Conservation (phyloP, 805 yeast genomes). For the Sugiyamaella smithiae region DNA sequence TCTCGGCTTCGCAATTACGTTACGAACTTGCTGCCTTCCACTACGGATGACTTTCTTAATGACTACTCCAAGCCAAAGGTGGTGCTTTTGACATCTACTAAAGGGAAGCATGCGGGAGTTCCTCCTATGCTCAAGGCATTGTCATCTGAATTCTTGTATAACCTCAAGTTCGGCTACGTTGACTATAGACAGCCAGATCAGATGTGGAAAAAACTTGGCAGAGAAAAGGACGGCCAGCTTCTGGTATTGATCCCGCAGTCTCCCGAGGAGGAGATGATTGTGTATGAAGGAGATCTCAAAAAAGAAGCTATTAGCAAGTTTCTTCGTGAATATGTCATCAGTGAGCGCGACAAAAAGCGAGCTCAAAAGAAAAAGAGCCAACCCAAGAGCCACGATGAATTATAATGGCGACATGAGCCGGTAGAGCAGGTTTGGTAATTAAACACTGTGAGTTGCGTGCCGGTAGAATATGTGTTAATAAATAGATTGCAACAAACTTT, state of each 20-base stretch:
- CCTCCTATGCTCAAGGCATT: conserved; percentile 33
- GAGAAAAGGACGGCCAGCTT: conserved; percentile 24
- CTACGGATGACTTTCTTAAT: conserved; percentile 27
- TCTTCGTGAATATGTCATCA: conserved; percentile 13
- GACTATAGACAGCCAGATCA: conserved; percentile 28
- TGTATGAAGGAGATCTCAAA: conserved; percentile 32
- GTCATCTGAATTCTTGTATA: conserved; percentile 31
- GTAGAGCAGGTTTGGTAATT: no score
- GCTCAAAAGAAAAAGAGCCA: neutral
- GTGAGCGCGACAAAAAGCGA: neutral
- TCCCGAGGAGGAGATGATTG: conserved; percentile 25
- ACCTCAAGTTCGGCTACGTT: conserved; percentile 29
- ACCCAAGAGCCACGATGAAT: neutral
- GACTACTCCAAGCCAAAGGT: conserved; percentile 27
- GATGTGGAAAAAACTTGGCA: conserved; percentile 26
- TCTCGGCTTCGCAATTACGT: conserved; percentile 31
- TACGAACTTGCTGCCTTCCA: conserved; percentile 23
- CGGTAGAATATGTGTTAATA: no score
- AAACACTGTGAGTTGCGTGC: no score
- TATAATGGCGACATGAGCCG: neutral
- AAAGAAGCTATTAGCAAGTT: conserved; percentile 26
- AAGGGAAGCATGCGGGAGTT: conserved; percentile 26
- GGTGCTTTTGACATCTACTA: conserved; percentile 29
- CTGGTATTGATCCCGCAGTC: conserved; percentile 24
- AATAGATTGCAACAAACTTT: no score